Evolutionary conservation across 2,329 filamentous ascomycete species (phyloP).

Genomic region (Thielaviopsis populi): DNA sequence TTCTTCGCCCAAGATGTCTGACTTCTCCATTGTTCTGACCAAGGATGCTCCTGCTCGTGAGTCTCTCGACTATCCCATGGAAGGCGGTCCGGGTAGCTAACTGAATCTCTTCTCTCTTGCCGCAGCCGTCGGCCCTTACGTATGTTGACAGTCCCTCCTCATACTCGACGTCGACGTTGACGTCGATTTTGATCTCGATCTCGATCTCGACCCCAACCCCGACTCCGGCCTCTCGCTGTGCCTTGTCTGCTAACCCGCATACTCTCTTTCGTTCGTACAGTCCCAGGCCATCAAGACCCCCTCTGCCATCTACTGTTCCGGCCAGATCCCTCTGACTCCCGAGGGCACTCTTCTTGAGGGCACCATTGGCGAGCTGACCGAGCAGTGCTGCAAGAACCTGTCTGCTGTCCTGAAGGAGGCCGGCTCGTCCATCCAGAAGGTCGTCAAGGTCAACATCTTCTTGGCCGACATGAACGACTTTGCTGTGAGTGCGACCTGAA

Average conservation of each 20-base stretch:
- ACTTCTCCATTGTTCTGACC: slow-evolving; percentile 33
- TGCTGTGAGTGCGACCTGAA: slow-evolving; percentile 30
- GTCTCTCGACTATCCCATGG: slow-evolving; percentile 21
- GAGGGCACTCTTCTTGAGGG: slow-evolving; percentile 42
- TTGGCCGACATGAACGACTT: slow-evolving; percentile 85
- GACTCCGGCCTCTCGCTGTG: neutral
- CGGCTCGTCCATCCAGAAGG: slow-evolving; percentile 59
- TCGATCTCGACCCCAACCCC: neutral
- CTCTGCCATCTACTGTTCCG: slow-evolving; percentile 50
- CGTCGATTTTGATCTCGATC: too few species aligned
- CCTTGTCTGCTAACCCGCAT: neutral
- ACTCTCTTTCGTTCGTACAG: slow-evolving; percentile 24
- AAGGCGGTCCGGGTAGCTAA: neutral
- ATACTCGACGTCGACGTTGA: too few species aligned
- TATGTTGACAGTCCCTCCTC: slow-evolving; percentile 27
- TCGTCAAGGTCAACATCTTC: slow-evolving; percentile 89
- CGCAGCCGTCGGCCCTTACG: slow-evolving; percentile 47
- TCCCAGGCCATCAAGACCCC: slow-evolving; percentile 54
- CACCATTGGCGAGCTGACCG: slow-evolving; percentile 47
- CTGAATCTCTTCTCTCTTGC: neutral
- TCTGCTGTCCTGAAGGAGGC: slow-evolving; percentile 70
- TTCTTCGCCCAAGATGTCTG: slow-evolving; percentile 14
- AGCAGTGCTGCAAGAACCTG: slow-evolving; percentile 58
- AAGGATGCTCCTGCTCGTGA: slow-evolving; percentile 44
- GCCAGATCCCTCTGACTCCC: slow-evolving; percentile 54